These are phyloP conservation scores for Thymus quinquecostatus DNA, from an alignment of 257 asterid genomes.

Conservation along the genomic window DNA sequence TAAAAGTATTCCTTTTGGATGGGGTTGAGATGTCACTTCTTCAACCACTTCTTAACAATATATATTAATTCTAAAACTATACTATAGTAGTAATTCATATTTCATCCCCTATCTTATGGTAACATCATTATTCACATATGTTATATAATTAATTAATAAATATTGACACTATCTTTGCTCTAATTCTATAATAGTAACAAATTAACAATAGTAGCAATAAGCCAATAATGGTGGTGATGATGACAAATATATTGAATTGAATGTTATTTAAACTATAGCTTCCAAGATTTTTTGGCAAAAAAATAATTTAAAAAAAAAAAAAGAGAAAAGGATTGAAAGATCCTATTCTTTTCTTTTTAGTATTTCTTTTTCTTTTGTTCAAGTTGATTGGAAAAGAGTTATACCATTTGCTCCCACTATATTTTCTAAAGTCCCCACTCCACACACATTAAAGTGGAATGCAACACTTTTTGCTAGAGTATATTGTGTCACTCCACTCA, in stretches of 20 bases:
- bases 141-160: too few species aligned
- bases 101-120: neutral
- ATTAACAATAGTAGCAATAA: too few species aligned
- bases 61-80: too few species aligned
- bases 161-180: too few species aligned
- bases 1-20: slow-evolving; percentile 31
- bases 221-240: neutral
- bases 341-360: slow-evolving; percentile 20
- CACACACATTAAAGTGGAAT: neutral
- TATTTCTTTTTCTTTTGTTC: neutral
- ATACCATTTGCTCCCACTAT: slow-evolving; percentile 46
- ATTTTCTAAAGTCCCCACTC: slow-evolving; percentile 18
- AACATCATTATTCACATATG: neutral
- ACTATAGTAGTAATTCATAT: too few species aligned
- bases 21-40: slow-evolving; percentile 48
- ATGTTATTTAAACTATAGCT: neutral
- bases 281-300: neutral
- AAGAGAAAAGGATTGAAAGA: slow-evolving; percentile 29
- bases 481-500: neutral
- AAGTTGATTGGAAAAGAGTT: slow-evolving; percentile 43
- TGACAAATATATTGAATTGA: neutral
- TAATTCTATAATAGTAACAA: neutral
- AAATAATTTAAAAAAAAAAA: too few species aligned
- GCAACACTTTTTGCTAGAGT: slow-evolving; percentile 21
- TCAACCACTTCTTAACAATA: slow-evolving; percentile 36